phyloP scores from a whole-genome alignment of 2,329 filamentous ascomycete species.

The Ophiostoma tasmaniense region DNA sequence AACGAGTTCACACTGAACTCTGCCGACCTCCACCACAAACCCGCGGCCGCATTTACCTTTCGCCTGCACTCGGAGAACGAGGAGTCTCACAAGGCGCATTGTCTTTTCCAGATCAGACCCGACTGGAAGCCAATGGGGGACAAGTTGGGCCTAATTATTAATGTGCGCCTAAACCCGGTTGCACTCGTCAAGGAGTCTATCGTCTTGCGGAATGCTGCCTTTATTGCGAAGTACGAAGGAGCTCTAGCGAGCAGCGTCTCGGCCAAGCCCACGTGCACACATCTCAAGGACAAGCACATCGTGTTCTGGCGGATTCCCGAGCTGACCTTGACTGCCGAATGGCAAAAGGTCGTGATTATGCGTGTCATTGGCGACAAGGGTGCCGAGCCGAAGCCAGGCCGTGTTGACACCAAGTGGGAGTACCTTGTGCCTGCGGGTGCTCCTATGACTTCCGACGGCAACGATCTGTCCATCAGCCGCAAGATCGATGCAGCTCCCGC shows the following conservation, averaged over 20 bases:
- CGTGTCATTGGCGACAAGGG: constrained; percentile 47
- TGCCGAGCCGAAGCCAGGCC: constrained; percentile 47
- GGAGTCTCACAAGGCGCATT: constrained; percentile 42
- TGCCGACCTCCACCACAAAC: constrained; percentile 58
- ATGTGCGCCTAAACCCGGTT: constrained; percentile 72
- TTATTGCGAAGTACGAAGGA: constrained; percentile 64
- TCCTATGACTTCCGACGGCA: constrained; percentile 40
- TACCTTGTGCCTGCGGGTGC: constrained; percentile 51
- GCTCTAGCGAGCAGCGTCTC: constrained; percentile 57
- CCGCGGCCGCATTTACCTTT: constrained; percentile 84
- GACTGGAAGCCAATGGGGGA: constrained; percentile 77
- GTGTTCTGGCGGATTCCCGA: constrained; percentile 78
- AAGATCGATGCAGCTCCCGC: constrained; percentile 38
- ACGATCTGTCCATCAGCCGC: constrained; percentile 57
- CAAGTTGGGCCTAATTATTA: constrained; percentile 77
- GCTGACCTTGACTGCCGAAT: constrained; percentile 43
- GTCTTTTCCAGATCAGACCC: constrained; percentile 65
- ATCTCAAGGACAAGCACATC: constrained; percentile 65
- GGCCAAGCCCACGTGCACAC: constrained; percentile 71
- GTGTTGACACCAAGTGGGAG: constrained; percentile 57
- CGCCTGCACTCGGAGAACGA: constrained; percentile 64
- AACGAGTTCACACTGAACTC: constrained; percentile 77
- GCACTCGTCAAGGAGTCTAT: constrained; percentile 25
- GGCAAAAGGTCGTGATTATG: constrained; percentile 66
- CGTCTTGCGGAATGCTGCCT: constrained; percentile 60